Evolutionary conservation across 140 eudicot species (phyloP).

Genomic region (Bidens hawaiensis): DNA sequence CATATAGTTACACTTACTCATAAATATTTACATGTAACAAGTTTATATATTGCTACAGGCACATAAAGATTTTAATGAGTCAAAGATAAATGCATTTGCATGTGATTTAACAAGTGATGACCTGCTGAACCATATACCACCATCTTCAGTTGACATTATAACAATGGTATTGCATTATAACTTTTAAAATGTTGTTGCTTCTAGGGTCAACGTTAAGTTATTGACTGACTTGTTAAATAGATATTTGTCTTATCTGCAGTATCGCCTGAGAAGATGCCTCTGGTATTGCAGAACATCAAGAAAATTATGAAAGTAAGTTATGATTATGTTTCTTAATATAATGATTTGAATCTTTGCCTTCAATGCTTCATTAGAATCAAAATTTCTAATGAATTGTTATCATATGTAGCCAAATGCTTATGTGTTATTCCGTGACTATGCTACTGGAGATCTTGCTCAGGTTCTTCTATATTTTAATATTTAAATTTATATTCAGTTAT

Average conservation of each 20-base stretch:
- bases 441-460: constrained; percentile 99
- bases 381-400: constrained; percentile 4
- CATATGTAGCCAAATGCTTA: constrained; percentile 81
- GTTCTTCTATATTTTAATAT: constrained; percentile 16
- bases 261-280: constrained; percentile 88
- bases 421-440: constrained; percentile 91
- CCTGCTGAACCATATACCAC: constrained; percentile 54
- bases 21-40: neutral
- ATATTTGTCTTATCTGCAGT: constrained; percentile 98
- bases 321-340: neutral
- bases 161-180: constrained; percentile 63
- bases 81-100: constrained; percentile 75
- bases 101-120: constrained; percentile 86
- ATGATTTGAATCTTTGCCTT: neutral
- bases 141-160: constrained; percentile 82
- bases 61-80: constrained; percentile 65
- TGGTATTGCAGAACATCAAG: constrained; percentile 58
- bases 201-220: constrained; percentile 1
- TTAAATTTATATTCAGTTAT: neutral
- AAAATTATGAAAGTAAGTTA: constrained; percentile 68
- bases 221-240: constrained; percentile 73
- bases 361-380: neutral
- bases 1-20: neutral
- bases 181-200: constrained; percentile 3
- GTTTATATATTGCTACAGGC: constrained; percentile 36